Evolutionary conservation across 805 yeast species (phyloP), one percentile per base, ranked within the genome.

Genomic region (Lipomyces sp.): DNA sequence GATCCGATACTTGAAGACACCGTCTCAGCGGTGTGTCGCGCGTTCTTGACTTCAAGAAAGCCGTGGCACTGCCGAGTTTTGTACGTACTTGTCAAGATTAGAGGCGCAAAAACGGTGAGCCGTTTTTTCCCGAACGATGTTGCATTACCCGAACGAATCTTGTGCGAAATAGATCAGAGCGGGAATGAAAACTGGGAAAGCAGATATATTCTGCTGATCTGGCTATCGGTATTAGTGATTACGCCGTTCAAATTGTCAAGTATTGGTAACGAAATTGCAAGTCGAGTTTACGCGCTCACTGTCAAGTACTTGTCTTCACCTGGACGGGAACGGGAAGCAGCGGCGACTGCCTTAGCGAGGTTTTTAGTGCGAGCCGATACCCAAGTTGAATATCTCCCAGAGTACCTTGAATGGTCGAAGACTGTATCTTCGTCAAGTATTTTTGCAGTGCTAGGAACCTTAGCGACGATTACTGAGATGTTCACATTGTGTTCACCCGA

Each of bases 181-280:
- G 34, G 73, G 62, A 61, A 92, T 90, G 90, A 90, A 88, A 83
- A 97, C 92, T 81, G 98, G 98, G 85, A 94, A 92, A 90, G 92
- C 87, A 85, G 97, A 96, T 82, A 87, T 92, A 78, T 98, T 97
- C 80, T 94, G 90, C 89, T 92, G 7, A 78, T 89, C 2, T 93
- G 97, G 97, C 80, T 91, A 8, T 83, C 88, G 0, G 85, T 88
- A 8, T 77, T 92, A 30, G 83, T 87, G 0, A 78, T 90, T n/a
- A 85, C 87, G 0, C 98, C 98, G 0, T 92, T 93, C 73, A 82
- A 85, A 1, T 78, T 93, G 33, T 77, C 75, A 0, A 69, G 77
- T 0, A 76, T 88, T 15, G 77, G 76, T 1, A 68, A 74, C 2
- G 64, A 73, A 0, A 64, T 76, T 0, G 75, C 83, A 3, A 69